Conservation (phyloP, 1,284 basidiomycete species). For the Ganoderma sinense region DNA sequence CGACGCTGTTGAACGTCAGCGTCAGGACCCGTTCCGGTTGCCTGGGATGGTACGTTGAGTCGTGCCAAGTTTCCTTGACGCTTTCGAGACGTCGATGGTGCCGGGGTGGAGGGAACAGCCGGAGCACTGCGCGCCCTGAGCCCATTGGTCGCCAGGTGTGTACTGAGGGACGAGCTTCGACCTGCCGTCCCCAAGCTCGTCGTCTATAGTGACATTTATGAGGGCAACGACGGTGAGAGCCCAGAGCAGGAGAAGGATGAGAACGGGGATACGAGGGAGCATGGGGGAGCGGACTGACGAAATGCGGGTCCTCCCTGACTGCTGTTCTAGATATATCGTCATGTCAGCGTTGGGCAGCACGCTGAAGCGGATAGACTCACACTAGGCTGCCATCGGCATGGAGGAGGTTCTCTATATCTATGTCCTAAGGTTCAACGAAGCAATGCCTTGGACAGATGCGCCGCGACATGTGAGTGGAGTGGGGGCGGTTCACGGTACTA, state of each 20-base stretch:
- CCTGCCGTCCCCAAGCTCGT: constrained; percentile 13
- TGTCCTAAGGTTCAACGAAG: not conserved
- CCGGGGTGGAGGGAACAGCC: constrained; percentile 8
- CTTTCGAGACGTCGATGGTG: not conserved
- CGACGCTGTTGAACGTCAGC: constrained; percentile 13
- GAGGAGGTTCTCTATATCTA: not conserved
- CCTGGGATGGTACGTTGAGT: constrained; percentile 14
- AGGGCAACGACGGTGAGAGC: not conserved
- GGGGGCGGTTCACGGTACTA: not conserved
- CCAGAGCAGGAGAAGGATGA: not conserved
- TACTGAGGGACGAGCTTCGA: constrained; percentile 10
- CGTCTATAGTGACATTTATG: constrained; percentile 23
- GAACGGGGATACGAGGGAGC: not conserved
- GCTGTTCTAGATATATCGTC: not conserved
- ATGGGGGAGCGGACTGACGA: not conserved
- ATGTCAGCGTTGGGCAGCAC: not conserved
- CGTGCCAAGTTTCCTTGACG: constrained; percentile 22
- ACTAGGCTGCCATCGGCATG: not conserved
- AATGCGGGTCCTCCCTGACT: not conserved
- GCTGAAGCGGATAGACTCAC: not conserved
- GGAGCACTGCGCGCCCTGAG: constrained; percentile 13
- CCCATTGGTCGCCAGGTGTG: constrained; percentile 10
- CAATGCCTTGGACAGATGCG: not conserved
- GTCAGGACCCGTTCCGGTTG: not conserved
- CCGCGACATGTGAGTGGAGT: not conserved